phyloP scores from a whole-genome alignment of 1,284 basidiomycete species.

The Hypsizygus ulmarius region DNA sequence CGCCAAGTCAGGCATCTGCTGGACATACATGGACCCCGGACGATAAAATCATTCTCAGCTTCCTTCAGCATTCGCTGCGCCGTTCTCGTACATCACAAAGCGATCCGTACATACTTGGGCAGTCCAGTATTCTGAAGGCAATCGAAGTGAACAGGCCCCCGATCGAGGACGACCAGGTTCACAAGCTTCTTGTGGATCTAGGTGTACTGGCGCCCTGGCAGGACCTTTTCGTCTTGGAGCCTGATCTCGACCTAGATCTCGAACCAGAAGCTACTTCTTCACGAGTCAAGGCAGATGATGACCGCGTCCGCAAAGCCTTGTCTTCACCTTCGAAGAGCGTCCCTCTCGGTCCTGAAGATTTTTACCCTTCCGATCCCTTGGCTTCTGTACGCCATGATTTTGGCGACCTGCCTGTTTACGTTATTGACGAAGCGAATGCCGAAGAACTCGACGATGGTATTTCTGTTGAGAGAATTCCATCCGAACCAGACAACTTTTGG shows the following conservation, averaged over 20 bases:
- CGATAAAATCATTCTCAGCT: constrained; percentile 66
- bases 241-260: constrained; percentile 32
- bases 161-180: constrained; percentile 39
- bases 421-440: constrained; percentile 84
- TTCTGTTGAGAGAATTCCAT: constrained; percentile 67
- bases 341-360: constrained; percentile 54
- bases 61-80: constrained; percentile 64
- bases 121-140: constrained; percentile 62
- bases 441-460: constrained; percentile 95
- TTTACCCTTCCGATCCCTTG: constrained; percentile 55
- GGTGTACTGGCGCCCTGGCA: constrained; percentile 79
- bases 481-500: constrained; percentile 69
- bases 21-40: constrained; percentile 49
- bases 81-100: constrained; percentile 58
- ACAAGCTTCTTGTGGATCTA: constrained; percentile 57
- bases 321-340: constrained; percentile 21
- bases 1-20: constrained; percentile 30
- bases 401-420: constrained; percentile 78
- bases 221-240: constrained; percentile 45
- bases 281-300: constrained; percentile 30
- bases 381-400: constrained; percentile 83
- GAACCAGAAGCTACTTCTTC: constrained; percentile 32
- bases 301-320: constrained; percentile 32
- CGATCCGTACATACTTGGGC: constrained; percentile 58
- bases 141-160: constrained; percentile 39